Percentiles rank a stretch among this genome's conserved stretches.
Evolutionary conservation across 1,284 basidiomycete genomes (phyloP).

Genomic region (Malassezia caprae): DNA sequence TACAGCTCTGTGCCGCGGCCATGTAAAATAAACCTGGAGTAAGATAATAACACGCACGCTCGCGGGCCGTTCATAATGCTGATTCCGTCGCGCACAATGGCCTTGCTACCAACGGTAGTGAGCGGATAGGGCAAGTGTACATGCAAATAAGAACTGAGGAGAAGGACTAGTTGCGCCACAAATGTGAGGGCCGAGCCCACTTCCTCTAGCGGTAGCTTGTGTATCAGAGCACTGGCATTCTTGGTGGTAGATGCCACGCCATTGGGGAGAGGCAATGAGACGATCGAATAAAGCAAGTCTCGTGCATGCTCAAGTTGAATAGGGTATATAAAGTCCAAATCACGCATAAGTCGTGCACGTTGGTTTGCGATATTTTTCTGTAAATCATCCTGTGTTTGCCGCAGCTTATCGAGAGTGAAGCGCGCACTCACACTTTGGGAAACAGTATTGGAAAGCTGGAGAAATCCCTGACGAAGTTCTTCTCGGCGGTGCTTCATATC

Average conservation of each 20-base stretch:
- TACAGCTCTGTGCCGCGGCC: constrained; percentile 88
- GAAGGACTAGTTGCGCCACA: constrained; percentile 37
- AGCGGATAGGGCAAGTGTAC: constrained; percentile 39
- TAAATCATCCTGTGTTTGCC: neutral
- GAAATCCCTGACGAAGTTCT: neutral
- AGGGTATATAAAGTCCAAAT: constrained; percentile 40
- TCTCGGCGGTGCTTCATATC: neutral
- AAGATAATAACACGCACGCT: constrained; percentile 12
- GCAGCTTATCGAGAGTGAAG: neutral
- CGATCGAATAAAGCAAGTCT: constrained; percentile 40
- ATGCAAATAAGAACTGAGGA: constrained; percentile 34
- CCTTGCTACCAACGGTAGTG: constrained; percentile 34
- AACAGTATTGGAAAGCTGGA: neutral
- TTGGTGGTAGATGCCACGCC: constrained; percentile 14
- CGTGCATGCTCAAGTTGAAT: constrained; percentile 39
- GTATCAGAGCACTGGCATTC: neutral
- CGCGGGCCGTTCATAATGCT: constrained; percentile 43
- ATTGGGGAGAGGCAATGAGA: constrained; percentile 35
- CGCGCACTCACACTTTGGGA: neutral
- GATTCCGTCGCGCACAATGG: constrained; percentile 38
- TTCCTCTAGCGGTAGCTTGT: constrained; percentile 2
- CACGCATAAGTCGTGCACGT: constrained; percentile 27
- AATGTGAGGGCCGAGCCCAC: constrained; percentile 25
- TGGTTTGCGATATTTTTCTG: neutral
- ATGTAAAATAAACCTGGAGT: constrained; percentile 60